Conservation (phyloP, 2,329 filamentous ascomycete species). For the Chalaropsis ovoidea region DNA sequence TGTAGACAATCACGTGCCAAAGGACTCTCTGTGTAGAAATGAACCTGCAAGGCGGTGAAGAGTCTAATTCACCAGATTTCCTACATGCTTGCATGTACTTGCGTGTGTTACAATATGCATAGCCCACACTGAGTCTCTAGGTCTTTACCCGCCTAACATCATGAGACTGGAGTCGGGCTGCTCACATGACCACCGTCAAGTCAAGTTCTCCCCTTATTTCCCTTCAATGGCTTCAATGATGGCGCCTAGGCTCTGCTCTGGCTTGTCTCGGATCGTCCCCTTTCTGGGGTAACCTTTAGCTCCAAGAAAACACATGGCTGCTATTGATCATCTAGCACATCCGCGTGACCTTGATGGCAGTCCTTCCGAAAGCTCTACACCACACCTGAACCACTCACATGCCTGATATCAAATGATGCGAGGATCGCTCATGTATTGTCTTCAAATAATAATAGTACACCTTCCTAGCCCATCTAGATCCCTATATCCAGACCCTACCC, state of each 20-base stretch:
- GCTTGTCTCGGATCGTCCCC: not conserved
- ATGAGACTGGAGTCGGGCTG: not conserved
- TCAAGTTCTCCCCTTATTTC: not conserved
- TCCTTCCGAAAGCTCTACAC: not conserved
- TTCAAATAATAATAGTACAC: conserved; percentile 6
- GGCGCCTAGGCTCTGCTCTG: not conserved
- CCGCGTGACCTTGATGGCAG: not conserved
- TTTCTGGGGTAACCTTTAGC: not conserved
- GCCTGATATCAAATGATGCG: not conserved
- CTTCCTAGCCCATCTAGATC: not conserved
- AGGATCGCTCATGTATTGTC: not conserved
- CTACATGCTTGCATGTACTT: not conserved
- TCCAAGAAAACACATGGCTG: not conserved
- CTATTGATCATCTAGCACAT: not conserved
- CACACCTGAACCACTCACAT: not conserved
- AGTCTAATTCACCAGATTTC: not conserved
- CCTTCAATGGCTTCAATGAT: not conserved
- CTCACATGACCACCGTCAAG: not conserved
- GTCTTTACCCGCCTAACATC: not conserved
- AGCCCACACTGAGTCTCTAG: not conserved
- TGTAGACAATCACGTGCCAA: not conserved
- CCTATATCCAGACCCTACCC: not conserved
- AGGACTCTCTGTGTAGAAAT: not conserved
- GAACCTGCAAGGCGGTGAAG: not conserved
- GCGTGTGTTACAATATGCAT: not conserved